phyloP scores from a whole-genome alignment of 768 basidiomycete genomes.

The Epithele typhae region DNA sequence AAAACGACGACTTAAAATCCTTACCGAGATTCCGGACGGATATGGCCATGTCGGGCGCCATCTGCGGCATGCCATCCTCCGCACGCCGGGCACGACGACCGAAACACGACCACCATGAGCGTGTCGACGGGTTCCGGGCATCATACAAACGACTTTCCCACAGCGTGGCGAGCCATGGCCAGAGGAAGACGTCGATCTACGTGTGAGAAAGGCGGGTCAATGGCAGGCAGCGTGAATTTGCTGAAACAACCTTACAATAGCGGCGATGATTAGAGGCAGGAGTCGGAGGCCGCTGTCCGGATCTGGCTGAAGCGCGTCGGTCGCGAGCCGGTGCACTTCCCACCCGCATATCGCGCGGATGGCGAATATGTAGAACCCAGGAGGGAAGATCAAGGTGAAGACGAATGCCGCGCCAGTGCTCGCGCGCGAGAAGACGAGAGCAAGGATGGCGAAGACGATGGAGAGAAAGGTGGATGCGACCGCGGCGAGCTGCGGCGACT shows the following conservation, averaged over 20 bases:
- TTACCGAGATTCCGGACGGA: constrained; percentile 59
- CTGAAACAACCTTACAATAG: constrained; percentile 46
- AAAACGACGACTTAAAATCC: constrained; percentile 47
- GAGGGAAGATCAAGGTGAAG: constrained; percentile 70
- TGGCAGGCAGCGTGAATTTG: not conserved
- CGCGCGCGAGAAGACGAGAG: constrained; percentile 47
- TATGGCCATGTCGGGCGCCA: constrained; percentile 45
- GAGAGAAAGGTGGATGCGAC: constrained; percentile 61
- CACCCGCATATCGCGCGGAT: constrained; percentile 63
- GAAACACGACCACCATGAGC: constrained; percentile 20
- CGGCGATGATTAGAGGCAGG: constrained; percentile 58
- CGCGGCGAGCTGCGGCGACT: constrained; percentile 69
- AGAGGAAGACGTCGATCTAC: constrained; percentile 69
- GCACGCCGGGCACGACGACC: constrained; percentile 2
- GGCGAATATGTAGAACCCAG: constrained; percentile 70
- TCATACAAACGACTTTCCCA: constrained; percentile 63
- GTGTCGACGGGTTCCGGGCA: constrained; percentile 35
- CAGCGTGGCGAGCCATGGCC: constrained; percentile 60
- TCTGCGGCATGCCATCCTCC: not conserved
- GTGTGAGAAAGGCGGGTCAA: not conserved
- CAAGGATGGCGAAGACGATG: constrained; percentile 64
- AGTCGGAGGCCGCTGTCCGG: constrained; percentile 20
- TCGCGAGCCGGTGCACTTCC: constrained; percentile 51
- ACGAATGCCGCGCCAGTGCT: constrained; percentile 47
- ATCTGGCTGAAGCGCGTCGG: constrained; percentile 26